Percentiles rank a stretch among this genome's conserved stretches.
These are phyloP conservation scores for Apiospora koreana DNA, from an alignment of 2,329 filamentous ascomycete genomes.

Conservation along the genomic window DNA sequence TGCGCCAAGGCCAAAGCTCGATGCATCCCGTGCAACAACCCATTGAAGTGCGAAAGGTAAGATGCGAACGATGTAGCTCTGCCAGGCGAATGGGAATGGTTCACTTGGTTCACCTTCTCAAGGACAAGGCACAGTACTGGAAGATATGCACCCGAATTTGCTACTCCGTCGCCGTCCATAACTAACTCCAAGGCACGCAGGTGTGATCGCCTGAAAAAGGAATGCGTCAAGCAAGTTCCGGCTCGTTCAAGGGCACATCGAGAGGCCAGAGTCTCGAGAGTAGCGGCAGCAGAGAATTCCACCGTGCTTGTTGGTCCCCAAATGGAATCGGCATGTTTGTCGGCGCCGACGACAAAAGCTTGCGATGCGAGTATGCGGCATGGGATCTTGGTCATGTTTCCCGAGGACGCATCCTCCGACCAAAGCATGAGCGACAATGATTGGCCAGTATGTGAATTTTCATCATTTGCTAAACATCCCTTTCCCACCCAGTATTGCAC, in stretches of 20 bases:
- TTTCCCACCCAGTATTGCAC: background rate
- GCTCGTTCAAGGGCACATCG: constrained; percentile 10
- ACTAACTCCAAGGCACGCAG: background rate
- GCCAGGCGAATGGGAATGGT: background rate
- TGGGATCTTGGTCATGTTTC: background rate
- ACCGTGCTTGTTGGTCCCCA: background rate
- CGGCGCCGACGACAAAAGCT: background rate
- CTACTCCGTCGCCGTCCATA: background rate
- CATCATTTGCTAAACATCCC: too few relatives aligned
- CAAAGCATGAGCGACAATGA: background rate
- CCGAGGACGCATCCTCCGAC: background rate
- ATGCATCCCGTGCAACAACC: constrained; percentile 12
- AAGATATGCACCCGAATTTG: too few relatives aligned
- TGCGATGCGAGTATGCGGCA: background rate
- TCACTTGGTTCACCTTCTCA: too few relatives aligned
- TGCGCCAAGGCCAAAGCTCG: constrained; percentile 17
- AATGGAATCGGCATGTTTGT: background rate
- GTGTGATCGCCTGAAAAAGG: constrained; percentile 16
- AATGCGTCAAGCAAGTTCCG: constrained; percentile 14
- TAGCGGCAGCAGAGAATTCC: background rate
- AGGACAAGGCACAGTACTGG: too few relatives aligned
- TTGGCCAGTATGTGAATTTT: background rate
- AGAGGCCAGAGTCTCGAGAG: background rate
- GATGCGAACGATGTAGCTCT: background rate
- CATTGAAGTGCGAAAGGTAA: constrained; percentile 16